A percentile compares a stretch with the other conserved stretches of the same genome.
These are phyloP conservation scores for Aspergillus bombycis DNA, from an alignment of 2,329 filamentous ascomycete genomes.

Conservation along the genomic window DNA sequence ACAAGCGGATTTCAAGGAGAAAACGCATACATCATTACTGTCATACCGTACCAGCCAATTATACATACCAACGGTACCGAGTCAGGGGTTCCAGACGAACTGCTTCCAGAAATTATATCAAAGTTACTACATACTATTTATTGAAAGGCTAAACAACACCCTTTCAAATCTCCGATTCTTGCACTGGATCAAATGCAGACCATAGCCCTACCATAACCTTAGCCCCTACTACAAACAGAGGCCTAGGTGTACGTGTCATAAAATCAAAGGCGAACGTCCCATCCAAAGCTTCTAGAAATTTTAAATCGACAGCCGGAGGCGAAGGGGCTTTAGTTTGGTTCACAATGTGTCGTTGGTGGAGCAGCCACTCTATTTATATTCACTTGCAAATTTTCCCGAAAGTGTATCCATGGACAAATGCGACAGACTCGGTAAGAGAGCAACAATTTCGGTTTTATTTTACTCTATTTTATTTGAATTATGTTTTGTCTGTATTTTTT, in stretches of 20 bases:
- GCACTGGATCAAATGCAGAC: not conserved
- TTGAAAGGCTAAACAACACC: not conserved
- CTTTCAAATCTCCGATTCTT: not conserved
- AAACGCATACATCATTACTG: not conserved
- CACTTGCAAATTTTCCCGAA: slow-evolving; percentile 6
- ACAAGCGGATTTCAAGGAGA: slow-evolving; percentile 10
- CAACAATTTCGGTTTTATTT: not conserved
- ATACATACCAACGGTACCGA: not conserved
- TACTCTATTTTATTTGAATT: not conserved
- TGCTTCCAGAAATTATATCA: slow-evolving; percentile 1
- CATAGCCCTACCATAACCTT: not conserved
- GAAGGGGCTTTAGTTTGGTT: not conserved
- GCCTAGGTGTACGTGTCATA: not conserved
- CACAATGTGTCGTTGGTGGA: slow-evolving; percentile 4
- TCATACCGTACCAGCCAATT: not conserved
- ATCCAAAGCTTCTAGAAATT: slow-evolving; percentile 2
- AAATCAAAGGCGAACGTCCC: not conserved
- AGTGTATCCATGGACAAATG: slow-evolving; percentile 1
- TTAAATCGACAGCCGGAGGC: not conserved
- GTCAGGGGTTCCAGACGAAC: slow-evolving; percentile 3
- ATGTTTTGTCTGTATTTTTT: no score
- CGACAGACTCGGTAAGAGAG: slow-evolving; percentile 1
- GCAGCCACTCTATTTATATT: slow-evolving; percentile 9
- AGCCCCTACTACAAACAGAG: not conserved
- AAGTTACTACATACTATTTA: not conserved